Conservation (phyloP, 75 land plant species). For the Adiantum capillusveneris region DNA sequence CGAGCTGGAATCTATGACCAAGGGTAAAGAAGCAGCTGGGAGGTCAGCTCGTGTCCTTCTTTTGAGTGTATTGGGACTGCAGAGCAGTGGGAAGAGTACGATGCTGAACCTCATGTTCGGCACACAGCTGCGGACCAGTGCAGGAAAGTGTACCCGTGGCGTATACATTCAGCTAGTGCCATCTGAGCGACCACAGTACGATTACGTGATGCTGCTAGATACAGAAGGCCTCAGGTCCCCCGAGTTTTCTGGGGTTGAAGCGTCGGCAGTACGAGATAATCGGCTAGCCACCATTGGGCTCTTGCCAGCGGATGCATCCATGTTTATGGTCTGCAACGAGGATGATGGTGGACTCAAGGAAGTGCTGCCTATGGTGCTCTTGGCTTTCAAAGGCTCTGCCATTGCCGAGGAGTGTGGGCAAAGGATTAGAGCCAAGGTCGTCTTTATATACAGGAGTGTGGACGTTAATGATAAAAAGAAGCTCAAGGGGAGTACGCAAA, state of each 20-base stretch:
- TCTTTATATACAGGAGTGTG: not conserved
- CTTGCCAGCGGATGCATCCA: constrained; percentile 15
- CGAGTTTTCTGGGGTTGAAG: constrained; percentile 12
- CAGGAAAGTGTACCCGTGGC: constrained; percentile 5
- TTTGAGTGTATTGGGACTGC: constrained; percentile 11
- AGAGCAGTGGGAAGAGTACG: constrained; percentile 16
- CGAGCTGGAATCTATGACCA: constrained; percentile 6
- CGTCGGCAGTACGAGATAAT: not conserved
- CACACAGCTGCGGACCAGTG: constrained; percentile 9
- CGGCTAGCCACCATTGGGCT: constrained; percentile 10
- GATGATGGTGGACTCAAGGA: too few relatives aligned
- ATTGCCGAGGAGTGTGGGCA: not conserved
- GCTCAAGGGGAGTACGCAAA: too few relatives aligned
- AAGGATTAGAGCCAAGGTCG: not conserved
- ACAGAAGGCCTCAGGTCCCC: constrained; percentile 14
- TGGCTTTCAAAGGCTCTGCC: constrained; percentile 10
- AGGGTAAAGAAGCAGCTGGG: not conserved
- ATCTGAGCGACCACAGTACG: constrained; percentile 5
- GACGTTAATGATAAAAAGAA: constrained; percentile 13
- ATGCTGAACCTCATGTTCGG: too few relatives aligned
- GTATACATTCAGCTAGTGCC: constrained; percentile 10
- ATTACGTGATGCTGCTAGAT: constrained; percentile 11
- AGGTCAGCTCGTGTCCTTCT: constrained; percentile 7
- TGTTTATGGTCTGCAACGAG: too few relatives aligned
- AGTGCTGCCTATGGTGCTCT: constrained; percentile 14